Base-by-base conservation (phyloP, 2,329 filamentous ascomycete species). In the Chaetomiaceae sp. region DNA sequence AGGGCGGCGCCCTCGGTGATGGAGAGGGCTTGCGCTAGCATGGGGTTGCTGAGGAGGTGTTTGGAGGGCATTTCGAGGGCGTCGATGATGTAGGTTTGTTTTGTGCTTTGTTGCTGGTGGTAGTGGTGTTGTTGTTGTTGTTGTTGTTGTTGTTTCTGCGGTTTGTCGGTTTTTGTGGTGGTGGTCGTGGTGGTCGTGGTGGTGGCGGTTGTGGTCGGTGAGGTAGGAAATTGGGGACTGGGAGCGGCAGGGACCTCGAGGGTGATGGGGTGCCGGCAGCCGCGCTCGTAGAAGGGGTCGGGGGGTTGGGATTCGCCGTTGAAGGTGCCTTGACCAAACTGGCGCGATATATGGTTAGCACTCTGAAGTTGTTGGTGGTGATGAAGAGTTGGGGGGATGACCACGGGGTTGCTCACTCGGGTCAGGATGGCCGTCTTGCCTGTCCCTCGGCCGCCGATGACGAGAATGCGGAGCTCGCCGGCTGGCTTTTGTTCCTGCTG, bases 341-440 rank as follows among this genome's bases (percentile, higher is more conserved):
- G 34, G 14, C 6, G 21, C 3, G n/a, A n/a, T n/a, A 11, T 42
- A 27, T 29, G 11, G 14, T 43, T 30, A 29, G 40, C 16, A 18
- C 36, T 10, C 10, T 38, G n/a, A n/a, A n/a, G n/a, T 11, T 38
- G 5, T 9, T 23, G 8, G 16, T 6, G 5, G 14, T 14, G 14
- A 16, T 20, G 7, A 30, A 4, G 25, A n/a, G n/a, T 16, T 16
- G 11, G 20, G 7, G 11, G 8, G 3, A 1, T 13, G 13, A 29
- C 5, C 20, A 48, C 18, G 14, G 18, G 36, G 18, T 10, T 3
- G 38, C 58, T 38, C 54, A 73, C 71, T 57, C 66, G 66, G 5
- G 68, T 69, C 11, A 74, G 53, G 6, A 74, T 62, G 4, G 70
- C 66, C 8, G 71, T 73, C 60, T 75, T 75, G n/a, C 72, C 72